A percentile compares a stretch with the other conserved stretches of the same genome.
phyloP scores from a whole-genome alignment of 1,139 yeast species.

The Saccharomyces pastorianus region DNA sequence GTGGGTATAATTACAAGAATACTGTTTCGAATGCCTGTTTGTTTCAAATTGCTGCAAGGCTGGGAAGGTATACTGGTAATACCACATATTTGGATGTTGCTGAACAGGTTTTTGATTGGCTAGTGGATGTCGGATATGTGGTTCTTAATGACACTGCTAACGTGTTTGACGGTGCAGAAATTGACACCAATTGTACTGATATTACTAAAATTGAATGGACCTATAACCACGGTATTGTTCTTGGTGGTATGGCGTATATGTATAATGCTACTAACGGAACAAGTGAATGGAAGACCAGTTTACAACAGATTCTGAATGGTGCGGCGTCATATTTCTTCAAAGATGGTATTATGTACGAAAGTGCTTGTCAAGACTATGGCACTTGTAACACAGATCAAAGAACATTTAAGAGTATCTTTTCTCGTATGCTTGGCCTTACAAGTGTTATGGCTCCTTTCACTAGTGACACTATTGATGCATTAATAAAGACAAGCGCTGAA shows the following conservation, averaged over 20 bases:
- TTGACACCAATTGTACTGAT: conserved; percentile 41
- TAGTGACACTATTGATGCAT: conserved; percentile 34
- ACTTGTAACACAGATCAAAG: conserved; percentile 57
- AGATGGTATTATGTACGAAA: conserved; percentile 46
- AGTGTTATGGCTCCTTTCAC: conserved; percentile 43
- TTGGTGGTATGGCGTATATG: conserved; percentile 54
- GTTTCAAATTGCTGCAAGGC: conserved; percentile 53
- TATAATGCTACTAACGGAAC: conserved; percentile 48
- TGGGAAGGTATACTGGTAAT: conserved; percentile 52
- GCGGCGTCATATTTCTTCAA: conserved; percentile 37
- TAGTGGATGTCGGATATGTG: conserved; percentile 43
- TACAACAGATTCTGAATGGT: conserved; percentile 39
- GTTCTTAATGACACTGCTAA: conserved; percentile 33
- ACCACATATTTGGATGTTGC: conserved; percentile 49
- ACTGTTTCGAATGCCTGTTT: conserved; percentile 59
- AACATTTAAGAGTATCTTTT: conserved; percentile 51
- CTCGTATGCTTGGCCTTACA: conserved; percentile 49
- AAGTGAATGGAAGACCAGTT: conserved; percentile 42
- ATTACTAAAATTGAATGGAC: conserved; percentile 50
- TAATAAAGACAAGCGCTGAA: conserved; percentile 42
- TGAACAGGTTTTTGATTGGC: conserved; percentile 53
- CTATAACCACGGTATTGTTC: conserved; percentile 52
- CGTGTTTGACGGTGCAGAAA: conserved; percentile 55
- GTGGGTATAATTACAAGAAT: conserved; percentile 59
- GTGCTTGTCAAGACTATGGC: conserved; percentile 41